phyloP scores from a whole-genome alignment of 441 rosid species.

The Aleurites moluccanus region DNA sequence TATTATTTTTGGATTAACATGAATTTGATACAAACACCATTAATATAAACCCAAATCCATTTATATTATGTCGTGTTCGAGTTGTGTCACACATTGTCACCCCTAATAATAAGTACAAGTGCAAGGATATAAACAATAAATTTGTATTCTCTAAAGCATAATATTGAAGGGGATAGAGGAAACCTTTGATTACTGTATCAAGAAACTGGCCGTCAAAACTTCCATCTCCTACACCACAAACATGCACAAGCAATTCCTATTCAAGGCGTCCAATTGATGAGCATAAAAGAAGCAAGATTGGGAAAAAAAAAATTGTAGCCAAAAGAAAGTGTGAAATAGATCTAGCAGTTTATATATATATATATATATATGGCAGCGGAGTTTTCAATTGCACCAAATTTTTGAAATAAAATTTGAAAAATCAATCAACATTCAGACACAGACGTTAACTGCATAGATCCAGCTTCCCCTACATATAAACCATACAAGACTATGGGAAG shows the following conservation, averaged over 20 bases:
- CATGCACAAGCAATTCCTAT: constrained; percentile 7
- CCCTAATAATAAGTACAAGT: background rate
- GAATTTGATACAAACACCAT: too few relatives aligned
- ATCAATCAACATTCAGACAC: background rate
- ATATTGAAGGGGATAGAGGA: constrained; percentile 12
- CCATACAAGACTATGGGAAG: background rate
- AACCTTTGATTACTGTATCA: constrained; percentile 78
- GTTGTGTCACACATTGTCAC: too few relatives aligned
- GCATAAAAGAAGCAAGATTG: constrained; percentile 11
- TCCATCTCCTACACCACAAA: constrained; percentile 61
- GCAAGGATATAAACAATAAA: constrained; percentile 1
- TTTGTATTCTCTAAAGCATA: constrained; percentile 6
- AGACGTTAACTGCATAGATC: background rate
- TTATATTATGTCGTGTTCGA: too few relatives aligned
- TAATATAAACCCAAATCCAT: too few relatives aligned
- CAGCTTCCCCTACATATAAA: background rate
- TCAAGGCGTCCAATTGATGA: constrained; percentile 17
- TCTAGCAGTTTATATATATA: background rate
- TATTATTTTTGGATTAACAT: too few relatives aligned
- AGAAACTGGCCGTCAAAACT: constrained; percentile 69
- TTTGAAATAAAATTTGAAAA: constrained; percentile 2
- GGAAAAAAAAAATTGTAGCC: background rate
- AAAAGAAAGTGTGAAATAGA: background rate
- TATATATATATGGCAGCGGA: background rate
- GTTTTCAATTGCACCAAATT: constrained; percentile 1